Evolutionary conservation across 2,329 filamentous ascomycete genomes (phyloP), one percentile per base, ranked within the genome.

Genomic region (Aureobasidium sp.): DNA sequence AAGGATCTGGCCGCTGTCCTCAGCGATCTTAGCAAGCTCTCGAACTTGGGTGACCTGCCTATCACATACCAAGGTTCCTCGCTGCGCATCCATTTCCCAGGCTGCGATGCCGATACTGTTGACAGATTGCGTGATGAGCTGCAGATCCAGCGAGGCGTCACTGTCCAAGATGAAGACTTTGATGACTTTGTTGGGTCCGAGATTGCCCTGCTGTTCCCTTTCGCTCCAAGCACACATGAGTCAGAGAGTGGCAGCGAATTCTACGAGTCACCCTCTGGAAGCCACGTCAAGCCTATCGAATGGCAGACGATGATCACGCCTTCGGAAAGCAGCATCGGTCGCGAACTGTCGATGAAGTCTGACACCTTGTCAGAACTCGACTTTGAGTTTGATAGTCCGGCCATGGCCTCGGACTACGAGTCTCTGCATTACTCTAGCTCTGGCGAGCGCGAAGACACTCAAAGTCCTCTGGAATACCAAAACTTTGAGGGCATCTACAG

Each of bases 101-200:
- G 94, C 3, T 92, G 94, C 65, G 93, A 97, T 69, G 86, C 86
- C 0, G 84, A 87, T 17, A 90, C 89, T 0, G 88, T 96, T 0
- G 90, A 96, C 71, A 80, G 82, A 3, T 81, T 99, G 0, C 97
- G 92, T 72, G 85, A 90, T 51, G 94, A 99, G 72, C 82, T 96
- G 12, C 89, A 88, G n/a, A 82, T 99, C 8, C 85, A 87, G 65
- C 83, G 91, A 59, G 94, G 94, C 1, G 78, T 89, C 4, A 83
- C 97, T 4, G 78, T 82, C 14, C 88, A 97, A 76, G 94, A 97
- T 66, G 80, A 82, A 36, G 86, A 87, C 20, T 96, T 96, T 68
- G 84, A 90, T 61, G 70, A 74, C 7, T 84, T 82, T 62, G 80
- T 81, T 29, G 91, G 88, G 9, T 85, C 86, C 0, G 81, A 88